Conservation (phyloP, 164 flowering plant genomes). For the Liriodendron chinense region DNA sequence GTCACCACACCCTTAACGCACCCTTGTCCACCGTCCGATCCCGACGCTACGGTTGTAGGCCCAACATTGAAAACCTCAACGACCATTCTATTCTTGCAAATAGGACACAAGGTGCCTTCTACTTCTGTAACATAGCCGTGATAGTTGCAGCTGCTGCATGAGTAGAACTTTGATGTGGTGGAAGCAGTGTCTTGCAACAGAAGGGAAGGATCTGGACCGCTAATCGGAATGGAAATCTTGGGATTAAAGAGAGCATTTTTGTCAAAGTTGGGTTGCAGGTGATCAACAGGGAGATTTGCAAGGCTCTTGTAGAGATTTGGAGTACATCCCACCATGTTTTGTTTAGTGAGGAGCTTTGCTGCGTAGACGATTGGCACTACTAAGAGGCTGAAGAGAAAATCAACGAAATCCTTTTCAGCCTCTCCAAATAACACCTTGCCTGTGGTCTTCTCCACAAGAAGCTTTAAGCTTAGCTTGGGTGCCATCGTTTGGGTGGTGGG, state of each 20-base stretch:
- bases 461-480: slow-evolving; percentile 4
- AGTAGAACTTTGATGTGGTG: too few species aligned
- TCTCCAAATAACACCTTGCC: slow-evolving; percentile 4
- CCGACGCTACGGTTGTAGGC: too few species aligned
- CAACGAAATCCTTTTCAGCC: slow-evolving; percentile 1
- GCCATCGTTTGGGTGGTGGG: too few species aligned
- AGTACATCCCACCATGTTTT: background rate
- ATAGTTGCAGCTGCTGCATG: too few species aligned
- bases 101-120: too few species aligned
- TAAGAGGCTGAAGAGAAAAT: slow-evolving; percentile 8
- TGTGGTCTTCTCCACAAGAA: background rate
- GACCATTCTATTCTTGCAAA: too few species aligned
- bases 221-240: background rate
- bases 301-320: slow-evolving; percentile 7
- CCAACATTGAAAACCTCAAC: too few species aligned
- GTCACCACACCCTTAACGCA: slow-evolving; percentile 39
- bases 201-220: too few species aligned
- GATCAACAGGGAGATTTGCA: background rate
- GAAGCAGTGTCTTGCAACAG: too few species aligned
- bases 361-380: background rate
- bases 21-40: slow-evolving; percentile 9
- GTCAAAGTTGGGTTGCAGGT: background rate
- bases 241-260: background rate
- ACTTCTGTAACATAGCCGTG: too few species aligned
- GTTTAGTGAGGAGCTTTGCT: background rate